Evolutionary conservation across 2,329 filamentous ascomycete genomes (phyloP).

Genomic region (Geoglossum cookeanum): DNA sequence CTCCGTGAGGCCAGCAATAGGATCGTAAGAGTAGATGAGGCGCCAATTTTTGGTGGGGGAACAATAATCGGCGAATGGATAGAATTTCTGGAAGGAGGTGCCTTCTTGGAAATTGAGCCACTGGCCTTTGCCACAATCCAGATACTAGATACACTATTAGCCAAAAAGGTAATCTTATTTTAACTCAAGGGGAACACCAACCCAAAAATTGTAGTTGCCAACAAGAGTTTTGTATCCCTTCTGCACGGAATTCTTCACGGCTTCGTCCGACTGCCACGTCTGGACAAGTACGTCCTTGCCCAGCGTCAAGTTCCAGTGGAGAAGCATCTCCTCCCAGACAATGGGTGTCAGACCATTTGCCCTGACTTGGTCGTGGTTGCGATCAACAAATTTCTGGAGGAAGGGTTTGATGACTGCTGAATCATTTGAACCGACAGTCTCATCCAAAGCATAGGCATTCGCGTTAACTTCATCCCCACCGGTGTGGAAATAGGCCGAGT

Average conservation of each 20-base stretch:
- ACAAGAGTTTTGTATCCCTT: slow-evolving; percentile 52
- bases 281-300: slow-evolving; percentile 57
- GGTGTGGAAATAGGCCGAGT: slow-evolving; percentile 62
- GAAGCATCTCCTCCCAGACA: slow-evolving; percentile 76
- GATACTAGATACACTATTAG: slow-evolving; percentile 34
- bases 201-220: slow-evolving; percentile 62
- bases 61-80: slow-evolving; percentile 69
- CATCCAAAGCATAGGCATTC: slow-evolving; percentile 55
- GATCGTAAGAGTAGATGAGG: slow-evolving; percentile 64
- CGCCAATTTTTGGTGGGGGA: slow-evolving; percentile 64
- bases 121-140: slow-evolving; percentile 65
- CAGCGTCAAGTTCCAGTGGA: slow-evolving; percentile 59
- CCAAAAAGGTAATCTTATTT: slow-evolving; percentile 8
- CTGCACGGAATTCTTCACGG: slow-evolving; percentile 39
- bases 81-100: slow-evolving; percentile 31
- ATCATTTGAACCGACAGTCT: slow-evolving; percentile 48
- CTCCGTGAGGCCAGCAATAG: slow-evolving; percentile 40
- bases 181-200: slow-evolving; percentile 21
- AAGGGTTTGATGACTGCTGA: slow-evolving; percentile 48
- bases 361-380: slow-evolving; percentile 45
- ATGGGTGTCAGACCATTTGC: slow-evolving; percentile 48
- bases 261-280: slow-evolving; percentile 49
- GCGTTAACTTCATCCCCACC: slow-evolving; percentile 76
- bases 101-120: slow-evolving; percentile 55
- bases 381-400: slow-evolving; percentile 58